Percentiles rank a stretch among this genome's conserved stretches.
Evolutionary conservation across 148 eudicot species (phyloP).

Genomic region (Vaccinium myrtillus): DNA sequence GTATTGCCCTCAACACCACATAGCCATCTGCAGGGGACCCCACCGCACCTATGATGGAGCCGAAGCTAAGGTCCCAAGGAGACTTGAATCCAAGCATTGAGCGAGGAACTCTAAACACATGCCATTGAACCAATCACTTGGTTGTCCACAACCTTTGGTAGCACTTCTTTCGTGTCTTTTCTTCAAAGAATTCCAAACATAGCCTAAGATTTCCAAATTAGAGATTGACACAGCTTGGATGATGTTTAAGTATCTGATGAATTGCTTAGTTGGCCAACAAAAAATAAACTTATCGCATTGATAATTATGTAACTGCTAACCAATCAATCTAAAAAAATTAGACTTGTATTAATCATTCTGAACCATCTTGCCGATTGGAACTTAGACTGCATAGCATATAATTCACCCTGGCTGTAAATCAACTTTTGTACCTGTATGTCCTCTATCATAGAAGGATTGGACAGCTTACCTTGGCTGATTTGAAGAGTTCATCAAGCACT

Average conservation of each 20-base stretch:
- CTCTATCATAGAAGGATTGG: conserved; percentile 7
- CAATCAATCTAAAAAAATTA: not conserved
- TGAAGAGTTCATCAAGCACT: conserved; percentile 94
- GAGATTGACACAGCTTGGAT: conserved; percentile 2
- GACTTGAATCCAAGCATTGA: not conserved
- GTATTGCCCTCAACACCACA: not conserved
- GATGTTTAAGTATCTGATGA: not conserved
- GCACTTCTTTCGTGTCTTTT: not conserved
- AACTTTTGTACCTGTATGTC: not conserved
- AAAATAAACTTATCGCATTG: not conserved
- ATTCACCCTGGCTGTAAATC: not conserved
- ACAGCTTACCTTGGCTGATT: conserved; percentile 80
- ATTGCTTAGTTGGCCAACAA: not conserved
- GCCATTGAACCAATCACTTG: not conserved
- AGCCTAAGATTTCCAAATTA: not conserved
- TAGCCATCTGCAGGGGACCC: not conserved
- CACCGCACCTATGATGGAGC: not conserved
- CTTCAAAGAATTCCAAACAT: not conserved
- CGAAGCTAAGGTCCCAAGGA: not conserved
- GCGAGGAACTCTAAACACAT: not conserved
- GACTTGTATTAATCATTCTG: not conserved
- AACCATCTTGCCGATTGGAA: not conserved
- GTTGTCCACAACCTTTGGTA: not conserved
- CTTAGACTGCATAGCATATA: not conserved
- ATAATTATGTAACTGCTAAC: not conserved